Conservation (phyloP, 495 filamentous ascomycete species). For the Lindgomyces ingoldianus region DNA sequence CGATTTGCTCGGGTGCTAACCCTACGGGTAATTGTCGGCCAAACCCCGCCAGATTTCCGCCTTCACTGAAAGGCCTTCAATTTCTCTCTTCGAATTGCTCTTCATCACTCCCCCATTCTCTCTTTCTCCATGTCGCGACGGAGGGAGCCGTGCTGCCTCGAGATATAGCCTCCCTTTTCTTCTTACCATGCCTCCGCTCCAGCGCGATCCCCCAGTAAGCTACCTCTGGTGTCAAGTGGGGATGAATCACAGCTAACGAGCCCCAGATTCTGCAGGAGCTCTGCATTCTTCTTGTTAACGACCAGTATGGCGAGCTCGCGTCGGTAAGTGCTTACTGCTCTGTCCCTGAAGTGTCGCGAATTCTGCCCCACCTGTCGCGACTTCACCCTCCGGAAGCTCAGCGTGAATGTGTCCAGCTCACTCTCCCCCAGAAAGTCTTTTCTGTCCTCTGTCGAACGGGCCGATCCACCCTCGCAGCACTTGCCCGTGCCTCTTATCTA, state of each 20-base stretch:
- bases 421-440: conserved; percentile 56
- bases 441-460: conserved; percentile 74
- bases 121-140: conserved; percentile 15
- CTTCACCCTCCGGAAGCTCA: not conserved
- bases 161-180: conserved; percentile 12
- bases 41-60: not conserved
- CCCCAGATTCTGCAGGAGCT: conserved; percentile 63
- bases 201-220: conserved; percentile 30
- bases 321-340: conserved; percentile 62
- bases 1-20: not conserved
- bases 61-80: not conserved
- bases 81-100: not conserved
- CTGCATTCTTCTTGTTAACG: conserved; percentile 82
- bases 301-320: conserved; percentile 84
- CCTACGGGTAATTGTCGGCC: not conserved
- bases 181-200: conserved; percentile 23
- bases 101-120: not conserved
- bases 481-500: conserved; percentile 68
- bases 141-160: not conserved
- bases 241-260: conserved; percentile 20
- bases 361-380: not conserved
- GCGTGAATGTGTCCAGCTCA: conserved; percentile 21
- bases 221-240: not conserved
- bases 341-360: too few species aligned
- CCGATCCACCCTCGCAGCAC: conserved; percentile 66